Evolutionary conservation across 345 rosid genomes (phyloP).

Genomic region (Cardamine occulta): DNA sequence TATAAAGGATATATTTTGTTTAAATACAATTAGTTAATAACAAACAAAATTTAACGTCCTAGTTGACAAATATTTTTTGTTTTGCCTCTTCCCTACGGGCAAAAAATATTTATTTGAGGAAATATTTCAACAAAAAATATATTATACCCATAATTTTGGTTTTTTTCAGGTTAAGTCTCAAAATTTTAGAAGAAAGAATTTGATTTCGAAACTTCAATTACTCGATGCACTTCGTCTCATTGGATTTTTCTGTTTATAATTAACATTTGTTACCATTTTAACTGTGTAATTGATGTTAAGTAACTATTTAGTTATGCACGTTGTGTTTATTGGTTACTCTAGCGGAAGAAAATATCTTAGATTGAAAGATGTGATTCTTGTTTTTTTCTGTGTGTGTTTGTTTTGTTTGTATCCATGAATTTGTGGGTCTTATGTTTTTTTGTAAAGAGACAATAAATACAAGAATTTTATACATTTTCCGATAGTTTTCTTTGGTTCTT

Average conservation of each 20-base stretch:
- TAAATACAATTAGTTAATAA: neutral
- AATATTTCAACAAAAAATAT: too few relatives aligned
- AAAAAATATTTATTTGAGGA: too few relatives aligned
- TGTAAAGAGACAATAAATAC: neutral
- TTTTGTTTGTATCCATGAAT: constrained; percentile 24
- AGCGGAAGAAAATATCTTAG: constrained; percentile 35
- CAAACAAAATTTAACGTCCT: neutral
- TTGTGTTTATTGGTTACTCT: neutral
- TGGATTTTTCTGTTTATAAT: neutral
- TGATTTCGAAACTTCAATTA: neutral
- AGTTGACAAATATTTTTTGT: too few relatives aligned
- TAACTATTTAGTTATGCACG: neutral
- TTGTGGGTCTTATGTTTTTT: neutral
- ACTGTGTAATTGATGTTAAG: neutral
- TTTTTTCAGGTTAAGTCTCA: neutral
- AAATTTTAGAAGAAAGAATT: neutral
- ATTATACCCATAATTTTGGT: neutral
- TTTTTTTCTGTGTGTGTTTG: neutral
- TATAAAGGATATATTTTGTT: neutral
- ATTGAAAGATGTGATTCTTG: constrained; percentile 28
- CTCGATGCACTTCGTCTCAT: neutral
- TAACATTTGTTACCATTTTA: neutral
- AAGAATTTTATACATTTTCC: neutral
- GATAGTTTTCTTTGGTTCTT: constrained; percentile 33
- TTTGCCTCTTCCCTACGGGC: neutral